A percentile compares a stretch with the other conserved stretches of the same genome.
phyloP scores from a whole-genome alignment of 2,329 filamentous ascomycete species.

The Beauveria sp. region DNA sequence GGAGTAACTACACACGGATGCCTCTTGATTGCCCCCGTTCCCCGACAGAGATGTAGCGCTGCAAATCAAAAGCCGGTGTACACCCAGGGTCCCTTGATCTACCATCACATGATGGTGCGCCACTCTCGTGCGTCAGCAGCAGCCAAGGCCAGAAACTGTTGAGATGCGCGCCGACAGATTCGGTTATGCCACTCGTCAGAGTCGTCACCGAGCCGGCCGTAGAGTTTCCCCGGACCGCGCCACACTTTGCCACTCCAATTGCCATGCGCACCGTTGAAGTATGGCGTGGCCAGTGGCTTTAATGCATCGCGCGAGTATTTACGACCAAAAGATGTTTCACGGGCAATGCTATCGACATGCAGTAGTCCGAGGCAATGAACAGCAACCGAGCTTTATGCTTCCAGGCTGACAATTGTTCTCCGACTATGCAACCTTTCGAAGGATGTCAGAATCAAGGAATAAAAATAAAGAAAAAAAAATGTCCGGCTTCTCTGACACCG shows the following conservation, averaged over 20 bases:
- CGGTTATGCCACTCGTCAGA: neutral
- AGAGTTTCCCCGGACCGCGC: slow-evolving; percentile 1
- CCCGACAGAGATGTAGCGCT: neutral
- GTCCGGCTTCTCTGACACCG: slow-evolving; percentile 37
- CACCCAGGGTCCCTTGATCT: neutral
- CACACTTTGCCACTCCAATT: neutral
- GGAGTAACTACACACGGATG: neutral
- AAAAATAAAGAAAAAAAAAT: slow-evolving; percentile 17
- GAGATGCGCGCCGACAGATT: neutral
- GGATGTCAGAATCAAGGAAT: neutral
- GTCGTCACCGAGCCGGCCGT: neutral
- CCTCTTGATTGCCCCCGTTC: neutral
- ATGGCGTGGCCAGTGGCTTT: neutral
- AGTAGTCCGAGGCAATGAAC: neutral
- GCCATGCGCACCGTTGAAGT: neutral
- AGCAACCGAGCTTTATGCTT: neutral
- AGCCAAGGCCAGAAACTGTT: slow-evolving; percentile 2
- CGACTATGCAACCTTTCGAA: neutral
- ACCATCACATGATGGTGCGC: slow-evolving; percentile 11
- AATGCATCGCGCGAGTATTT: neutral
- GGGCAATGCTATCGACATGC: too few relatives aligned
- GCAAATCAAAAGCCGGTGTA: neutral
- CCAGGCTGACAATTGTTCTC: too few relatives aligned
- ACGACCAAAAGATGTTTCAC: neutral
- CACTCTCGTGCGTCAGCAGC: slow-evolving; percentile 10